Evolutionary conservation across 805 yeast species (phyloP), one percentile per base, ranked within the genome.

Genomic region (Candida vartiovaarae): DNA sequence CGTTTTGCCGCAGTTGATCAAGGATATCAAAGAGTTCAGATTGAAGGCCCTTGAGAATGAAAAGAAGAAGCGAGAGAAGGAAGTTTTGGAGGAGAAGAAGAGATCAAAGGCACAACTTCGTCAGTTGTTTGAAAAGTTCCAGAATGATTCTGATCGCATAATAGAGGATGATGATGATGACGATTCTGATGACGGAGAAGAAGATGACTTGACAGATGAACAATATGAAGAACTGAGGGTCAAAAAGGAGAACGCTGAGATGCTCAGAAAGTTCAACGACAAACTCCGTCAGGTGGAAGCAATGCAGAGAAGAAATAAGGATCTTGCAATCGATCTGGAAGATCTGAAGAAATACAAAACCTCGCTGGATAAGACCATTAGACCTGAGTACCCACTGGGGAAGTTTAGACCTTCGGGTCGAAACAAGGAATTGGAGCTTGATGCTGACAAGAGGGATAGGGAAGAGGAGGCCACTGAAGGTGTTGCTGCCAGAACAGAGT

Each of bases 21-120:
- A 68, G 43, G 78, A 75, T 45, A 72, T 81, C 44, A 66, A 78
- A 45, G 74, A 71, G 47, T 81, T 81, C 55, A 61, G 86, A 53
- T 64, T 78, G 24, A 71, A 70, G 36, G 81, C 80, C 27, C 54
- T 78, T 41, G 70, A 70, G 34, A 60, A 75, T 27, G 85, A 80
- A 44, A 66, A 69, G 42, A 67, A 68, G 38, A 74, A 76, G 38
- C 66, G 82, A 36, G 73, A 70, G 40, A 65, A 65, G 45, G 78
- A 76, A 46, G 55, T 68, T 8, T 61, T 70, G 23, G 64, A 60
- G 23, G 86, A 79, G 49, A 67, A 78, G 37, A 62, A 63, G 34
- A 68, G 72, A 46, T 71, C 82, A 1, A 73, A 73, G 50, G 54
- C 62, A 23, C 70, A 74, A 41, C 56, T 80, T 35, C 69, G 75